phyloP scores from a whole-genome alignment of 495 filamentous ascomycete genomes.

The Hypoxylon perforatum region DNA sequence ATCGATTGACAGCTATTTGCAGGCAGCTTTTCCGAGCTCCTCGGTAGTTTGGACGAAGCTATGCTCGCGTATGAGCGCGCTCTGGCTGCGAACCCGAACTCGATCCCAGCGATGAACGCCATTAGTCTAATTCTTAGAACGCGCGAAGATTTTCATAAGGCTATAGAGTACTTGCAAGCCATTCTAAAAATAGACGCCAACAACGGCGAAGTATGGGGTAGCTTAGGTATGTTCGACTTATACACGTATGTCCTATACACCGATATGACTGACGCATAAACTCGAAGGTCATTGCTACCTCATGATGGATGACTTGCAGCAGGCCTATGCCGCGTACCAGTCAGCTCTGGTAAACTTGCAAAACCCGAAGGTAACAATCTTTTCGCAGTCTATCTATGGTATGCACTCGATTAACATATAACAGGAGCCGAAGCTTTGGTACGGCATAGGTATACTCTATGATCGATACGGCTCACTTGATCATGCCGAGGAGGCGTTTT shows the following conservation, averaged over 20 bases:
- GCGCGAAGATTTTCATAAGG: conserved; percentile 92
- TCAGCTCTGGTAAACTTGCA: conserved; percentile 91
- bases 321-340: conserved; percentile 98
- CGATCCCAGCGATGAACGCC: conserved; percentile 91
- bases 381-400: neutral
- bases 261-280: neutral
- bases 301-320: conserved; percentile 99
- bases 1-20: conserved; percentile 37
- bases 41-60: conserved; percentile 89
- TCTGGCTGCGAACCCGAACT: conserved; percentile 86
- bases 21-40: conserved; percentile 88
- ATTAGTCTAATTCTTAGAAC: conserved; percentile 91
- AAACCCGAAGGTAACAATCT: conserved; percentile 89
- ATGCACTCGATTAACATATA: conserved; percentile 30
- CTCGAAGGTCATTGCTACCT: conserved; percentile 89
- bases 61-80: conserved; percentile 90
- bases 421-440: conserved; percentile 97
- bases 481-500: conserved; percentile 98
- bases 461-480: conserved; percentile 97
- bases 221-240: conserved; percentile 72
- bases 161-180: conserved; percentile 90
- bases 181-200: conserved; percentile 89
- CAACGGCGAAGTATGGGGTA: conserved; percentile 97
- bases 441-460: conserved; percentile 97
- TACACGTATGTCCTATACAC: conserved; percentile 1